Conservation (phyloP, 345 rosid species). For the Corchorus capsularis region DNA sequence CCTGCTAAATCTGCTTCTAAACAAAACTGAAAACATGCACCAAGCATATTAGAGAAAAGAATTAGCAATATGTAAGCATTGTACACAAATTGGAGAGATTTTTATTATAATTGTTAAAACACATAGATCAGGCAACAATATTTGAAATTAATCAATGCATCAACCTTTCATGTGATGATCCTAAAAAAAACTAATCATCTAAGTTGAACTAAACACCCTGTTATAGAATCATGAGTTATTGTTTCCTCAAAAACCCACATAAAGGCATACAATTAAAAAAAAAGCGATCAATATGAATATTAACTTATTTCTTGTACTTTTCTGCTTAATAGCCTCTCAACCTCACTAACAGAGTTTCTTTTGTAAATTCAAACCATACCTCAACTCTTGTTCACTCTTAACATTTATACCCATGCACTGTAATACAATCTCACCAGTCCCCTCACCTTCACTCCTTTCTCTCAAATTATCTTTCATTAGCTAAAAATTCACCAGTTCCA, state of each 20-base stretch:
- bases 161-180: background rate
- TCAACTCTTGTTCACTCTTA: background rate
- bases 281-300: background rate
- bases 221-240: background rate
- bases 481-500: background rate
- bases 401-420: background rate
- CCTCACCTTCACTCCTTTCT: background rate
- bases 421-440: background rate
- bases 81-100: too few species aligned
- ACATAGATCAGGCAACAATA: too few species aligned
- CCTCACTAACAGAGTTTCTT: background rate
- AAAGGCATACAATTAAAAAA: background rate
- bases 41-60: too few species aligned
- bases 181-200: background rate
- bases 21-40: too few species aligned
- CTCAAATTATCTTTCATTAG: background rate
- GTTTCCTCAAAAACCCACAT: background rate
- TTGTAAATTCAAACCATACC: background rate
- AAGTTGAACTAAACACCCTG: background rate
- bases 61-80: too few species aligned
- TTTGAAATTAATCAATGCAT: too few species aligned
- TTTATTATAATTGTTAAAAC: too few species aligned
- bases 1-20: too few species aligned
- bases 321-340: background rate
- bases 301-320: constrained; percentile 1